phyloP scores from a whole-genome alignment of 2,329 filamentous ascomycete genomes.

The Aspergillus sp. region DNA sequence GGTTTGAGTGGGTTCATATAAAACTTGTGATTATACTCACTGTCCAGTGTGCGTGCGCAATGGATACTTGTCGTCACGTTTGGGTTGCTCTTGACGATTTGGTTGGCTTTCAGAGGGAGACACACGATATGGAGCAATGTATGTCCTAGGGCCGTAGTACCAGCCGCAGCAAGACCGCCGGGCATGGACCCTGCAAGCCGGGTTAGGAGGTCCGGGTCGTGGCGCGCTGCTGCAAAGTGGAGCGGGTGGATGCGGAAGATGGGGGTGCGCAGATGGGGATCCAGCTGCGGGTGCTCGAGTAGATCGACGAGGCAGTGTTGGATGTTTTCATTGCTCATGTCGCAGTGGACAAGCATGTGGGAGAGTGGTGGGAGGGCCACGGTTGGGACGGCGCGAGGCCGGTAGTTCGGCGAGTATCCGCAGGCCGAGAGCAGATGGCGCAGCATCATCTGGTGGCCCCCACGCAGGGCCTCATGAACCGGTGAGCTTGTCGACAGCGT shows the following conservation, averaged over 20 bases:
- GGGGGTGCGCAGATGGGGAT: slow-evolving; percentile 6
- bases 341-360: slow-evolving; percentile 11
- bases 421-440: slow-evolving; percentile 12
- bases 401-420: slow-evolving; percentile 14
- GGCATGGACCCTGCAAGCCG: slow-evolving; percentile 4
- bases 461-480: slow-evolving; percentile 12
- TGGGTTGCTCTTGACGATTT: not conserved
- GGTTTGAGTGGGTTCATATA: not conserved
- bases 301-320: slow-evolving; percentile 7
- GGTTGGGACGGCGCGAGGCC: slow-evolving; percentile 9
- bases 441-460: slow-evolving; percentile 8
- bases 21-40: not conserved
- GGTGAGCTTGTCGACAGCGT: slow-evolving; percentile 13
- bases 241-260: slow-evolving; percentile 8
- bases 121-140: slow-evolving; percentile 11
- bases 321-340: slow-evolving; percentile 1
- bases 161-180: not conserved
- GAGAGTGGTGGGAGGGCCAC: slow-evolving; percentile 17
- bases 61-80: slow-evolving; percentile 5
- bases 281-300: slow-evolving; percentile 4
- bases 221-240: slow-evolving; percentile 10
- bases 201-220: slow-evolving; percentile 5
- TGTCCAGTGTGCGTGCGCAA: slow-evolving; percentile 1
- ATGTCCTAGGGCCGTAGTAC: slow-evolving; percentile 4
- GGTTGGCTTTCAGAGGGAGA: not conserved